Base-by-base conservation (phyloP, 768 basidiomycete genomes). In the Mycena galopus region DNA sequence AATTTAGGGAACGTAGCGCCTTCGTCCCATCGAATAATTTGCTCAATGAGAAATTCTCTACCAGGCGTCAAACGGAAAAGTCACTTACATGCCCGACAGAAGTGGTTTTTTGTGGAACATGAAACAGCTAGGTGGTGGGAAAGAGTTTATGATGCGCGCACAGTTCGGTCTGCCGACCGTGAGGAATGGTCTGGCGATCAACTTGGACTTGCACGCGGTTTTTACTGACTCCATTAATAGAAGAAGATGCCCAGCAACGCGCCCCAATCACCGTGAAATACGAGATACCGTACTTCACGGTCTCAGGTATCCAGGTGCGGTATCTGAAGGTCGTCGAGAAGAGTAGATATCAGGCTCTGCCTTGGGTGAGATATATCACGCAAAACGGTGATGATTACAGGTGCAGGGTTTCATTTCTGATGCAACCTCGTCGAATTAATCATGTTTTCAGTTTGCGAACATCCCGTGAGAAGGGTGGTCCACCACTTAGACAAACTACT, bases 61-160 rank as follows among this genome's bases (percentile, higher is more conserved):
- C n/a, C 88, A 96, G 78, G 97, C 97, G 25, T 93, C 96, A 17
- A 97, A 96, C 16, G 98, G 98, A 4, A 94, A 91, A 25, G 98
- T 98, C 3, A 96, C 98, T 73, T 99, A 99, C 79, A 96, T 94
- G 1, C 98, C 97, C 0, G 98, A 99, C 81, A 99, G 98, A 82
- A 96, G 96, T 21, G 96, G 96, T 2, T 99, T 99, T 78, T 95
- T 98, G 1, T 99, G 98, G 98, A 98, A 98, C 84, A 98, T 99
- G 83, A 99, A 99, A 81, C 96, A 97, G 80, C 89, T 99, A 0
- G 97, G 95, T 6, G 98, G 98, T 7, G 95, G 95, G 39, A 91
- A 96, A 44, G 98, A 99, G 80, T 99, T 97, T 84, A 88, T 98
- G 65, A 98, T 99, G 97, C 89, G 98, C 12, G 98, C 98, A 0